Conservation (phyloP, 441 rosid species). For the Arabidopsis lyrata region DNA sequence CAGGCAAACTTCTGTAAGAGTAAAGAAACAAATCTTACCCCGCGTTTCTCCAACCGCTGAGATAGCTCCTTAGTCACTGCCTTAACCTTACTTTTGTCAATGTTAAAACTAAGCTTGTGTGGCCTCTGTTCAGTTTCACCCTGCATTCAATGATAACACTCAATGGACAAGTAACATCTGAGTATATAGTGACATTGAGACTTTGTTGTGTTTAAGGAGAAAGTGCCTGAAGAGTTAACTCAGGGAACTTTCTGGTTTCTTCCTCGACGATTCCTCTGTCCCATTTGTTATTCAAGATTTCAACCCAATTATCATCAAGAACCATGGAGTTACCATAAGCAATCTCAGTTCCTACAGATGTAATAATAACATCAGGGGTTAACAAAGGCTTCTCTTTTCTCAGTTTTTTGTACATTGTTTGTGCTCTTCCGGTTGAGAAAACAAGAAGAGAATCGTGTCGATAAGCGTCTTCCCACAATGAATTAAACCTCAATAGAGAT, state of each 20-base stretch:
- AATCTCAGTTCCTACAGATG: constrained; percentile 97
- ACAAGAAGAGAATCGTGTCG: constrained; percentile 89
- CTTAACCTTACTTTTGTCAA: constrained; percentile 76
- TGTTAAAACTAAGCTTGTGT: constrained; percentile 82
- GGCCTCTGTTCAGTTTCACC: constrained; percentile 82
- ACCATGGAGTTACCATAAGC: constrained; percentile 82
- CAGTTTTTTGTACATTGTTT: constrained; percentile 73
- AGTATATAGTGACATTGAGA: no score
- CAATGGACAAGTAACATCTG: not conserved
- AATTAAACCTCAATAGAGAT: constrained; percentile 85
- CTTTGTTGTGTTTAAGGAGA: no score
- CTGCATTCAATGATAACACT: constrained; percentile 49
- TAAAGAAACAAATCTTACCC: constrained; percentile 55
- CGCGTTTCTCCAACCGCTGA: constrained; percentile 59
- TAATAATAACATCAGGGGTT: constrained; percentile 86
- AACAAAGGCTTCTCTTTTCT: constrained; percentile 88
- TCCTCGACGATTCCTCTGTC: constrained; percentile 64
- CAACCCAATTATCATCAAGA: constrained; percentile 82
- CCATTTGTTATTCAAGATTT: constrained; percentile 81
- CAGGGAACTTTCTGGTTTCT: constrained; percentile 83
- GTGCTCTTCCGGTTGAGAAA: constrained; percentile 95
- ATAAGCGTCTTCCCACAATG: constrained; percentile 84
- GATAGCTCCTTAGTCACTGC: constrained; percentile 60
- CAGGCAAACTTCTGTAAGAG: not conserved
- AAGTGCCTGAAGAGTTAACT: constrained; percentile 80